Percentiles rank a stretch among this genome's conserved stretches.
phyloP scores from a whole-genome alignment of 208 protist species.

The Wallacemonas sp. region DNA sequence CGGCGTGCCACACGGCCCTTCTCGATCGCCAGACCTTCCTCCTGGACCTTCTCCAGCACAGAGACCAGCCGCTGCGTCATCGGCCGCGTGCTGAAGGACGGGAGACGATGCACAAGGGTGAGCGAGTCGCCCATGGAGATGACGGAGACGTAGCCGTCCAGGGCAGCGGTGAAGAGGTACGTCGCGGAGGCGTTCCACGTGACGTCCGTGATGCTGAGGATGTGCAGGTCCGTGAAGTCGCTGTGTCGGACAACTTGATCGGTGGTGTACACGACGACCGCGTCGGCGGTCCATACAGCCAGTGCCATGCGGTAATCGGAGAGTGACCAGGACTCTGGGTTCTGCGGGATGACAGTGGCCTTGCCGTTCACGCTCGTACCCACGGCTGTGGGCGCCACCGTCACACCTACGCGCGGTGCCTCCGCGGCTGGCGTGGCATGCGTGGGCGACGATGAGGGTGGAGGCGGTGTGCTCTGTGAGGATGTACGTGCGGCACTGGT shows the following conservation, averaged over 20 bases:
- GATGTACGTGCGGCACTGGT: too few species aligned
- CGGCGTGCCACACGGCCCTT: constrained; percentile 16
- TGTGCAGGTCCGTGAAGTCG: constrained; percentile 88
- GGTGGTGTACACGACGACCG: constrained; percentile 87
- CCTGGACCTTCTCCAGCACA: constrained; percentile 36
- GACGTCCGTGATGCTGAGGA: constrained; percentile 89
- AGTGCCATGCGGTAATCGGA: constrained; percentile 83
- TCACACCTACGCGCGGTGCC: too few species aligned
- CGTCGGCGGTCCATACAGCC: constrained; percentile 83
- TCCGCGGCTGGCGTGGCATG: constrained; percentile 5
- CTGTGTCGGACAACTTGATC: constrained; percentile 77
- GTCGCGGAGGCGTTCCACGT: constrained; percentile 62
- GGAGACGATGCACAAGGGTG: constrained; percentile 51
- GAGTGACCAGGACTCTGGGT: constrained; percentile 55
- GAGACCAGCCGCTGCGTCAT: constrained; percentile 34
- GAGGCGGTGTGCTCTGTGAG: too few species aligned
- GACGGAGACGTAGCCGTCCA: constrained; percentile 87
- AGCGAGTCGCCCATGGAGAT: constrained; percentile 64
- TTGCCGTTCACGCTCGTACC: constrained; percentile 3
- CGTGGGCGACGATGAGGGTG: neutral
- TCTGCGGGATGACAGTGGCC: neutral
- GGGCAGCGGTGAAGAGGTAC: constrained; percentile 69
- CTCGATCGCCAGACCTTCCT: constrained; percentile 30
- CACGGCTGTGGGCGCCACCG: too few species aligned
- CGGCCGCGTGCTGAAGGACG: constrained; percentile 55